phyloP scores from a whole-genome alignment of 805 yeast species.

The Torulaspora indica region DNA sequence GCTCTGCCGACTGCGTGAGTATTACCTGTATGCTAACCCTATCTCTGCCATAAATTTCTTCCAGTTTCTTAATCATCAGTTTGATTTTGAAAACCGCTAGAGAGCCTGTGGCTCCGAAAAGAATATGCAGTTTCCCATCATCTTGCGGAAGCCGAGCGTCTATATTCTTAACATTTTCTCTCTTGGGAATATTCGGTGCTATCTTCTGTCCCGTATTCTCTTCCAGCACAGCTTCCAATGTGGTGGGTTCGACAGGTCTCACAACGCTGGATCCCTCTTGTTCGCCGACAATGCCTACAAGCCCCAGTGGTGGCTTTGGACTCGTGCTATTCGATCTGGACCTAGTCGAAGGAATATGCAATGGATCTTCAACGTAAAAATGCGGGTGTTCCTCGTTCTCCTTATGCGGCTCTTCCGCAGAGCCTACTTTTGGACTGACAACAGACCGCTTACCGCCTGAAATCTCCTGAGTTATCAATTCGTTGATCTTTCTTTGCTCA shows the following conservation, averaged over 20 bases:
- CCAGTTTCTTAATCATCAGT: conserved; percentile 70
- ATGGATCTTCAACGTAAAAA: conserved; percentile 62
- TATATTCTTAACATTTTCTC: conserved; percentile 45
- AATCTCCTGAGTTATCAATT: conserved; percentile 7
- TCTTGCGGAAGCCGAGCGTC: conserved; percentile 70
- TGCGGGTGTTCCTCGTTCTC: conserved; percentile 64
- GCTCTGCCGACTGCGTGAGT: conserved; percentile 80
- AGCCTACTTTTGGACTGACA: neutral
- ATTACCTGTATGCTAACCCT: conserved; percentile 80
- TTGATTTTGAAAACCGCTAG: conserved; percentile 80
- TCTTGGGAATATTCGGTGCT: conserved; percentile 26
- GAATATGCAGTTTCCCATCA: conserved; percentile 81
- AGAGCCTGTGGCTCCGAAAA: conserved; percentile 86
- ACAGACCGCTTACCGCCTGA: conserved; percentile 3
- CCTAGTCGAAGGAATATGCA: conserved; percentile 39
- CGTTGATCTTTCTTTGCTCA: conserved; percentile 9
- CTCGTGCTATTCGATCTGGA: conserved; percentile 23
- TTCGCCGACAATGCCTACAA: conserved; percentile 4
- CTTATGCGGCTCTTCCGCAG: neutral
- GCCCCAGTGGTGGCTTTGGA: conserved; percentile 21
- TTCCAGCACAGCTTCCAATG: conserved; percentile 14
- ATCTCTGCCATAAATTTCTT: conserved; percentile 70
- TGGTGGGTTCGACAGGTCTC: conserved; percentile 5
- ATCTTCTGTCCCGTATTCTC: conserved; percentile 13
- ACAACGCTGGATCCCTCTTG: conserved; percentile 10